Conservation (phyloP, 305 asterid genomes). For the Fraxinus sp. region DNA sequence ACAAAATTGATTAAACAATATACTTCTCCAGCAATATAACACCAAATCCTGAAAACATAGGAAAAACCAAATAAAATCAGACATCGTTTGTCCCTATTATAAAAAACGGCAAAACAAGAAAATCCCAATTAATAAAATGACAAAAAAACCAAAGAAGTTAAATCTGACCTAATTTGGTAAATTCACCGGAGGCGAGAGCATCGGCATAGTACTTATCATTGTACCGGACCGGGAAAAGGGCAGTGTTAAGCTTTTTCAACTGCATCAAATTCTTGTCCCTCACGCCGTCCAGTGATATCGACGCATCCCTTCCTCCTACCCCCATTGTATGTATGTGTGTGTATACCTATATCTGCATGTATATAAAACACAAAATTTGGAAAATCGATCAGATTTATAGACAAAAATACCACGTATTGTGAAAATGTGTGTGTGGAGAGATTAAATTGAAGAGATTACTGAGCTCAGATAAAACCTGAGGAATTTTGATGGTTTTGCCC, state of each 20-base stretch:
- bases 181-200: conserved; percentile 81
- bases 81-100: background rate
- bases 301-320: conserved; percentile 54
- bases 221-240: conserved; percentile 84
- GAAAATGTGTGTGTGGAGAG: background rate
- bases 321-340: conserved; percentile 41
- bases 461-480: background rate
- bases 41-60: background rate
- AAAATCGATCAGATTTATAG: background rate
- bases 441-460: background rate
- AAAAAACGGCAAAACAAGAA: background rate
- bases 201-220: conserved; percentile 86
- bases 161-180: conserved; percentile 75
- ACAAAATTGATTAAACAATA: conserved; percentile 6
- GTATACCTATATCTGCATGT: conserved; percentile 25
- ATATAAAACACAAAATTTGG: background rate
- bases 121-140: background rate
- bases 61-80: background rate
- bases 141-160: background rate
- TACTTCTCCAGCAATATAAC: background rate
- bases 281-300: conserved; percentile 72
- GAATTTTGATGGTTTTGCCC: background rate
- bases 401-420: background rate
- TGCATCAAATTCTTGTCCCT: conserved; percentile 95
- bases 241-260: conserved; percentile 84